Conservation (phyloP, 208 protist species). For the Trypanosoma caninum region DNA sequence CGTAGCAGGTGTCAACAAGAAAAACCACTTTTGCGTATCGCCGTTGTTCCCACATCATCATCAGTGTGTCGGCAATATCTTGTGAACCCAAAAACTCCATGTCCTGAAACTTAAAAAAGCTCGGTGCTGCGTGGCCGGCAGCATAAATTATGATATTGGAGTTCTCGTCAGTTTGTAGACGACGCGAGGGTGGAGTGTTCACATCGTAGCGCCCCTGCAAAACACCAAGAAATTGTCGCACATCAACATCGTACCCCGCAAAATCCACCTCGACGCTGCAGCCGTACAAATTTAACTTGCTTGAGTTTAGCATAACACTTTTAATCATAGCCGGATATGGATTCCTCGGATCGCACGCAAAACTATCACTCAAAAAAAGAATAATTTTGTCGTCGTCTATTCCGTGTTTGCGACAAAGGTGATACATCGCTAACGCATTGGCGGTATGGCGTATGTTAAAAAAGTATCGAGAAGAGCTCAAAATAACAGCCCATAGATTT, state of each 20-base stretch:
- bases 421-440: conserved; percentile 96
- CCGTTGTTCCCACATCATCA: conserved; percentile 93
- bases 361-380: conserved; percentile 97
- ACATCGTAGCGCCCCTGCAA: conserved; percentile 93
- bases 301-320: conserved; percentile 22
- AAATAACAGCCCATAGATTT: conserved; percentile 95
- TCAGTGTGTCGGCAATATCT: conserved; percentile 94
- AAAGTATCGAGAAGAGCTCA: conserved; percentile 95
- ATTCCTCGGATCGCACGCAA: conserved; percentile 98
- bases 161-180: conserved; percentile 90
- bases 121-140: conserved; percentile 94
- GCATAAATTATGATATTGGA: conserved; percentile 98
- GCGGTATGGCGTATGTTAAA: conserved; percentile 98
- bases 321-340: conserved; percentile 76
- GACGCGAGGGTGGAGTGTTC: conserved; percentile 88
- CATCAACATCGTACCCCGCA: conserved; percentile 95
- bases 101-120: conserved; percentile 98
- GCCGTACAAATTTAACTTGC: conserved; percentile 77
- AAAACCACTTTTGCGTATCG: conserved; percentile 93
- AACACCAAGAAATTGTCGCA: conserved; percentile 94
- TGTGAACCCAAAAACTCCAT: conserved; percentile 83
- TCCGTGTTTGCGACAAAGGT: conserved; percentile 92
- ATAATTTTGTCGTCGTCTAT: conserved; percentile 95
- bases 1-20: conserved; percentile 97
- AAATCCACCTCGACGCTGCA: conserved; percentile 97